Evolutionary conservation across 78 protist genomes (phyloP).

Genomic region (Speleostelium caveatum): DNA sequence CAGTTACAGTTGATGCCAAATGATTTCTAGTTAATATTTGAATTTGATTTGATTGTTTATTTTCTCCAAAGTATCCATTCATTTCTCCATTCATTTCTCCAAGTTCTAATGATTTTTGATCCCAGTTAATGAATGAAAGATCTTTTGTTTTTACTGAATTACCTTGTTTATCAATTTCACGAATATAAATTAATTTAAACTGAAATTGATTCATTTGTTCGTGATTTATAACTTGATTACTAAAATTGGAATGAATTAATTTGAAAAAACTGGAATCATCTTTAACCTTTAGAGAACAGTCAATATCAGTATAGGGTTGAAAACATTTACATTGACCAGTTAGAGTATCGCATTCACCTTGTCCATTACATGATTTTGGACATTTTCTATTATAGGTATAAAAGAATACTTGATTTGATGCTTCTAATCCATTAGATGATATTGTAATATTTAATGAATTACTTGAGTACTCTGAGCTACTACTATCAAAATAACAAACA

Average conservation of each 20-base stretch:
- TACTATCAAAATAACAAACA: no score
- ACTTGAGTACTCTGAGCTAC: neutral
- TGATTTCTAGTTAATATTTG: no score
- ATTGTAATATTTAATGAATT: neutral
- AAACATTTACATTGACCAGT: neutral
- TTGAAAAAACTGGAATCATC: neutral
- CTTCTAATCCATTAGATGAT: neutral
- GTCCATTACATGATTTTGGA: neutral
- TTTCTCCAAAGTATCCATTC: no score
- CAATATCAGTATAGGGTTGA: neutral
- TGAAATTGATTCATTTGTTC: no score
- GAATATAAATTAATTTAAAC: neutral
- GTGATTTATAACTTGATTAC: no score
- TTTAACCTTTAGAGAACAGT: neutral
- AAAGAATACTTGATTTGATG: neutral
- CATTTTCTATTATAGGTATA: no score
- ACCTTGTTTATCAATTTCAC: neutral
- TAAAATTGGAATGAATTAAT: neutral
- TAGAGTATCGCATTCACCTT: neutral
- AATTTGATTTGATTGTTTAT: no score
- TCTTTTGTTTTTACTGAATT: neutral
- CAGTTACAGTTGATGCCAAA: no score
- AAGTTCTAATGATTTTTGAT: no score
- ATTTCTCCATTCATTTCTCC: no score
- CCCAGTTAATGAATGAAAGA: no score